phyloP scores from a whole-genome alignment of 306 rosid genomes.

The Dalbergia oliveri region DNA sequence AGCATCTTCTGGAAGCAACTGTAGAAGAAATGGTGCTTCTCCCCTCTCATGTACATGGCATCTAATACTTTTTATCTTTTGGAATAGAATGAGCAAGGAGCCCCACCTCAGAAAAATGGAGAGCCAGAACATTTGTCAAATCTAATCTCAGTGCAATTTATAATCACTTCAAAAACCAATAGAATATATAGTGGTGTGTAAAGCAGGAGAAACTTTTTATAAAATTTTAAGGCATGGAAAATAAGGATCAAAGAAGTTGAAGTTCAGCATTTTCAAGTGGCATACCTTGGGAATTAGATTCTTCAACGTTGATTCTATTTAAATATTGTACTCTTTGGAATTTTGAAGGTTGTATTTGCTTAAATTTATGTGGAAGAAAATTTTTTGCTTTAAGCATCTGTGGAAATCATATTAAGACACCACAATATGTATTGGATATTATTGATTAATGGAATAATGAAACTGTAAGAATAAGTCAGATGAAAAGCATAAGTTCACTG shows the following conservation, averaged over 20 bases:
- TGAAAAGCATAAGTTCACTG: too few species aligned
- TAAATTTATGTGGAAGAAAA: background rate
- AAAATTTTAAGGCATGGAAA: constrained; percentile 22
- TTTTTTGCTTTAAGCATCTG: background rate
- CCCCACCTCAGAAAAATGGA: constrained; percentile 30
- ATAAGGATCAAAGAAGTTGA: constrained; percentile 30
- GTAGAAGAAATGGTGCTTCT: constrained; percentile 46
- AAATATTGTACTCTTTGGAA: constrained; percentile 3
- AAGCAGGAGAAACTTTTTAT: constrained; percentile 1
- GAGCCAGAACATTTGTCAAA: constrained; percentile 61
- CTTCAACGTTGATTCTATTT: constrained; percentile 4
- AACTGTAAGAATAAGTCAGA: too few species aligned
- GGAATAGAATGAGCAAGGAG: constrained; percentile 34
- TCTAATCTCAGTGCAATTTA: constrained; percentile 30
- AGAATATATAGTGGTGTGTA: constrained; percentile 46
- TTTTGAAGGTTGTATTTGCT: constrained; percentile 26
- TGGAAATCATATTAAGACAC: too few species aligned
- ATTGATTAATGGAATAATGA: too few species aligned
- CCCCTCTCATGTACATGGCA: constrained; percentile 47
- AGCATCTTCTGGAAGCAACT: constrained; percentile 57
- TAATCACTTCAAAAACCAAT: constrained; percentile 37
- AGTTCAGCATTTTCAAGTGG: constrained; percentile 33
- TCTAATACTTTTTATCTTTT: constrained; percentile 57
- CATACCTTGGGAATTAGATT: constrained; percentile 41
- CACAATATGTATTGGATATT: too few species aligned